A percentile compares a stretch with the other conserved stretches of the same genome.
phyloP scores from a whole-genome alignment of 2,329 filamentous ascomycete species.

The Cyclaneusma minus region DNA sequence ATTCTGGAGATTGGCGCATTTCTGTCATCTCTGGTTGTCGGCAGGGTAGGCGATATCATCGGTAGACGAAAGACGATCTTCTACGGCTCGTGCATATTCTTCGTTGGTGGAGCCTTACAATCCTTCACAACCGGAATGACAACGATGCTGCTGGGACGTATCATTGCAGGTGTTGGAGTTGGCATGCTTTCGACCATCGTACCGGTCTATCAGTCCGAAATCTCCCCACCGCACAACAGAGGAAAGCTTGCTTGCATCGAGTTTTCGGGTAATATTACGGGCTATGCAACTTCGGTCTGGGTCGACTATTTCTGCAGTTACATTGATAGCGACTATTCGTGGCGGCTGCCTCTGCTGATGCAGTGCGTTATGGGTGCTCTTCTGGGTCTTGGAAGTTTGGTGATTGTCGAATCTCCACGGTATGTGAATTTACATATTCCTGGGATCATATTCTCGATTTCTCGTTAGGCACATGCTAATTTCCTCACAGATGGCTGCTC shows the following conservation, averaged over 20 bases:
- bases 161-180: slow-evolving; percentile 73
- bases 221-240: slow-evolving; percentile 89
- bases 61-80: slow-evolving; percentile 81
- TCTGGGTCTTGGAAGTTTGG: slow-evolving; percentile 68
- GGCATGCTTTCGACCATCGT: slow-evolving; percentile 85
- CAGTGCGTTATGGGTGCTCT: slow-evolving; percentile 90
- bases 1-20: slow-evolving; percentile 92
- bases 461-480: slow-evolving; percentile 4
- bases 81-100: slow-evolving; percentile 84
- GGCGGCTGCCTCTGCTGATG: slow-evolving; percentile 79
- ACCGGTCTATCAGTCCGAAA: slow-evolving; percentile 86
- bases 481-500: slow-evolving; percentile 74
- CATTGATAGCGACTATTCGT: slow-evolving; percentile 72
- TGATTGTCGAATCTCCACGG: slow-evolving; percentile 95
- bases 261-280: slow-evolving; percentile 92
- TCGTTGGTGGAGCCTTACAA: slow-evolving; percentile 70
- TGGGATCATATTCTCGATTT: neutral
- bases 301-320: slow-evolving; percentile 95
- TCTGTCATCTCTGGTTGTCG: slow-evolving; percentile 73
- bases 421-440: slow-evolving; percentile 19
- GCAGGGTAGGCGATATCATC: slow-evolving; percentile 79
- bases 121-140: slow-evolving; percentile 67
- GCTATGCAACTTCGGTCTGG: slow-evolving; percentile 94
- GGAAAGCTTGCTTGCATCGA: slow-evolving; percentile 95
- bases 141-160: slow-evolving; percentile 77